Conservation (phyloP, 2,329 filamentous ascomycete genomes). For the Ascochyta viciae-villosae region DNA sequence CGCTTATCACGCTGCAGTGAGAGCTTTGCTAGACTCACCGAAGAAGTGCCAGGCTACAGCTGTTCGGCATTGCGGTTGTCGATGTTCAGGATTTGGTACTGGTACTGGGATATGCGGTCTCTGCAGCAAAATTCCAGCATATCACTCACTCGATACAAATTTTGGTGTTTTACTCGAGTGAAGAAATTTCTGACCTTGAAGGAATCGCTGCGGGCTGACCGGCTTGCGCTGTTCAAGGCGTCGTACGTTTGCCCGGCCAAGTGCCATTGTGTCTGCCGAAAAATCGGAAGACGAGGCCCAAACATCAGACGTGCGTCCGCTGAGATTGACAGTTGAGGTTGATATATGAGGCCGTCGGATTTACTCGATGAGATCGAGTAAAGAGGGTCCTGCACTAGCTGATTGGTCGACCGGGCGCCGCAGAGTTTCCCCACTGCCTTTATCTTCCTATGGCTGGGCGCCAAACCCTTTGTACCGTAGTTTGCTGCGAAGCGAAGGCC, state of each 20-base stretch:
- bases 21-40: background rate
- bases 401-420: slow-evolving; percentile 23
- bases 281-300: slow-evolving; percentile 1
- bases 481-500: slow-evolving; percentile 17
- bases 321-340: slow-evolving; percentile 12
- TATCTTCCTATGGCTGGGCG: slow-evolving; percentile 26
- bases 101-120: background rate
- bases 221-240: background rate
- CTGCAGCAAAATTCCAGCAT: background rate
- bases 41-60: background rate
- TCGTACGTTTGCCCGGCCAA: background rate
- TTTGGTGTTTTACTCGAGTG: background rate
- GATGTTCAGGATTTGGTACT: background rate
- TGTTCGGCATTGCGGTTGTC: background rate
- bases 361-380: slow-evolving; percentile 44
- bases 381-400: slow-evolving; percentile 20
- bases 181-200: background rate
- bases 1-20: slow-evolving; percentile 6
- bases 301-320: slow-evolving; percentile 7
- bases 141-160: background rate
- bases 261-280: slow-evolving; percentile 4
- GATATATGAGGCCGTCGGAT: slow-evolving; percentile 23
- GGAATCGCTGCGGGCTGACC: background rate
- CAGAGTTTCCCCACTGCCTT: slow-evolving; percentile 28
- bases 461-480: slow-evolving; percentile 18